Evolutionary conservation across 768 basidiomycete genomes (phyloP), one percentile per base, ranked within the genome.

Genomic region (Exsudoporus frostii): DNA sequence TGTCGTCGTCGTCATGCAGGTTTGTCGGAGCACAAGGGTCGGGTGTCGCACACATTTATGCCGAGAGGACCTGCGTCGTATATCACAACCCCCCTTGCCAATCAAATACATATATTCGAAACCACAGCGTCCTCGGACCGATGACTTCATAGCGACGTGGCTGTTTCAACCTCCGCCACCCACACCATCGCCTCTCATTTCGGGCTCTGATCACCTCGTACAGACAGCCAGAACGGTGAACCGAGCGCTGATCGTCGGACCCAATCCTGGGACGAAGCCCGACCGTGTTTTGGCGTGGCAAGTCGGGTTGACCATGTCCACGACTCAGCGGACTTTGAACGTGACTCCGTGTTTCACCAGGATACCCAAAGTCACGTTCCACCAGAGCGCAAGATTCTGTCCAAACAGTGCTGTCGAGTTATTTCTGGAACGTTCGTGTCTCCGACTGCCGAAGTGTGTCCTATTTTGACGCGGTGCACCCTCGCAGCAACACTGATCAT

Each of bases 11-110:
- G 53, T 27, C 53, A 63, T 58, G 68, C 61, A 61, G 68, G 65
- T 51, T 53, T 40, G 45, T 59, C 50, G 55, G 56, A 51, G 55
- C 54, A 54, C 48, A n/a, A 61, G 56, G 51, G 41, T 22, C 49
- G 36, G 60, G 50, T 36, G 64, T 52, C 68, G 59, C 57, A 46
- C 45, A 33, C 20, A 45, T n/a, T n/a, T 32, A 54, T 58, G 43
- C 58, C 54, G 59, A 60, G 48, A 24, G 36, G n/a, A 40, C 57
- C 56, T 67, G 60, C 67, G 60, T 68, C 70, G 68, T 67, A 65
- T 50, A 62, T 50, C 49, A 55, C n/a, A n/a, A n/a, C 50, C 55
- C 45, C 43, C 46, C 40, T 44, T 30, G 45, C 38, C 29, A 13
- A 39, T 30, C 49, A n/a, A 48, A 52, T 54, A 33, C 50, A 54